Conservation (phyloP, 106 monocot species). For the Amphibolis antarctica region DNA sequence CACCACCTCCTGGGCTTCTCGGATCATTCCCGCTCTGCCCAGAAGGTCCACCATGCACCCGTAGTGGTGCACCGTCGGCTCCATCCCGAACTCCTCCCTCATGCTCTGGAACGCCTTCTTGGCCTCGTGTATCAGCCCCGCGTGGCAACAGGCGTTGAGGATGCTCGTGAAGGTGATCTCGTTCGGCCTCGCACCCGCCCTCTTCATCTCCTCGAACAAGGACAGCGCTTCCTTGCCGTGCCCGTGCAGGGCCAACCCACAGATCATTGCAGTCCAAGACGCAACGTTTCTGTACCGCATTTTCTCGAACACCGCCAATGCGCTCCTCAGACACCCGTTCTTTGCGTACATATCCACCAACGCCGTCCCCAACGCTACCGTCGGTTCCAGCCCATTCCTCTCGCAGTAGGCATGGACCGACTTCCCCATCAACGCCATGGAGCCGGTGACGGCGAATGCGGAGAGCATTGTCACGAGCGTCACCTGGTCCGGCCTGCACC, state of each 20-base stretch:
- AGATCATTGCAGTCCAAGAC: constrained; percentile 78
- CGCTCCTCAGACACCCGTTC: constrained; percentile 34
- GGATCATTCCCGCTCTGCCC: constrained; percentile 41
- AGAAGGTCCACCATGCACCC: constrained; percentile 73
- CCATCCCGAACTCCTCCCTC: constrained; percentile 31
- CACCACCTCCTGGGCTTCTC: constrained; percentile 44
- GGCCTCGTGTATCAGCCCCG: constrained; percentile 38
- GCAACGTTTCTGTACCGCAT: constrained; percentile 37
- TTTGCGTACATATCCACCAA: constrained; percentile 51
- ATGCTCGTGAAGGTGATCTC: constrained; percentile 52
- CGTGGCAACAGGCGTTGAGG: constrained; percentile 52
- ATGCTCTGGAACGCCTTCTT: constrained; percentile 31
- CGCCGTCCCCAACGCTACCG: constrained; percentile 33
- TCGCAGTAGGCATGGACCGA: constrained; percentile 45
- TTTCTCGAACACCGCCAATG: constrained; percentile 33
- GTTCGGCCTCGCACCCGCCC: constrained; percentile 34
- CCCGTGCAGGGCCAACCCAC: constrained; percentile 47
- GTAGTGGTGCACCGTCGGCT: constrained; percentile 52
- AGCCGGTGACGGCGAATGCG: constrained; percentile 20
- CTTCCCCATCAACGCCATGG: constrained; percentile 23
- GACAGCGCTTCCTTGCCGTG: constrained; percentile 30
- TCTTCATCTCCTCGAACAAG: constrained; percentile 44
- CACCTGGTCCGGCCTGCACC: constrained; percentile 19
- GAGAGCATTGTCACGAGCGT: constrained; percentile 24
- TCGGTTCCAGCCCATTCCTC: constrained; percentile 17